Percentiles rank a stretch among this genome's conserved stretches.
These are phyloP conservation scores for Fusarium sp. DNA, from an alignment of 2,329 filamentous ascomycete species.

Conservation along the genomic window DNA sequence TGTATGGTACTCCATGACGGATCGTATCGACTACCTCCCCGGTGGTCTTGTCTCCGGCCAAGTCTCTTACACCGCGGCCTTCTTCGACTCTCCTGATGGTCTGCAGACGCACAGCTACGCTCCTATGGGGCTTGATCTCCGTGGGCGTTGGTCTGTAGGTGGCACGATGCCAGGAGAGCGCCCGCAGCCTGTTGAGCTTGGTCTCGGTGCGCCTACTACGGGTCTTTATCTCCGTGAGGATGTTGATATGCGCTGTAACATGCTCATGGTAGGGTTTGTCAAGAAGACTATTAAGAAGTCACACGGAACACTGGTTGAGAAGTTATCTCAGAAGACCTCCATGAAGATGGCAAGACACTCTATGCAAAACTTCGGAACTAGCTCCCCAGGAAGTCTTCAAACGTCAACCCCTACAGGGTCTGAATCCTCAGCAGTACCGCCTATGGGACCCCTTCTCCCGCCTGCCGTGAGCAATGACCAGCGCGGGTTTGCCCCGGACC, in stretches of 20 bases:
- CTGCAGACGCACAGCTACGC: slow-evolving; percentile 87
- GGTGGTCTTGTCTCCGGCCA: slow-evolving; percentile 73
- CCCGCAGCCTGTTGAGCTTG: slow-evolving; percentile 72
- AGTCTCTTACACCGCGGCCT: slow-evolving; percentile 83
- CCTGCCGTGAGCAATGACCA: slow-evolving; percentile 18
- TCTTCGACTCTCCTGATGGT: slow-evolving; percentile 78
- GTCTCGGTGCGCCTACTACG: slow-evolving; percentile 70
- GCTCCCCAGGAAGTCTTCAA: slow-evolving; percentile 17
- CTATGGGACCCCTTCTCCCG: slow-evolving; percentile 34
- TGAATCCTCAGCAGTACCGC: slow-evolving; percentile 19
- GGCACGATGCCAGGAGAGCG: slow-evolving; percentile 79
- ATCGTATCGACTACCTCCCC: slow-evolving; percentile 80
- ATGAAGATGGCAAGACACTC: slow-evolving; percentile 33
- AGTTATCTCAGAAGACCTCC: slow-evolving; percentile 58
- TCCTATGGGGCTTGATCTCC: slow-evolving; percentile 83
- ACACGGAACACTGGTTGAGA: slow-evolving; percentile 76
- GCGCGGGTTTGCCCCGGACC: slow-evolving; percentile 9
- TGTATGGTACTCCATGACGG: slow-evolving; percentile 83
- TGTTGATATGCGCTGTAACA: slow-evolving; percentile 82
- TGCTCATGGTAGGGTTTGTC: slow-evolving; percentile 80
- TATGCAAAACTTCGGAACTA: slow-evolving; percentile 23
- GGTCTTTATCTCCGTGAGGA: slow-evolving; percentile 89
- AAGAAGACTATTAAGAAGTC: slow-evolving; percentile 85
- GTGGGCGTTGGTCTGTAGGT: slow-evolving; percentile 80
- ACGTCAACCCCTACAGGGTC: slow-evolving; percentile 31